Percentiles rank a stretch among this genome's conserved stretches.
phyloP scores from a whole-genome alignment of 1,139 yeast genomes.

The Pichia sp. region DNA sequence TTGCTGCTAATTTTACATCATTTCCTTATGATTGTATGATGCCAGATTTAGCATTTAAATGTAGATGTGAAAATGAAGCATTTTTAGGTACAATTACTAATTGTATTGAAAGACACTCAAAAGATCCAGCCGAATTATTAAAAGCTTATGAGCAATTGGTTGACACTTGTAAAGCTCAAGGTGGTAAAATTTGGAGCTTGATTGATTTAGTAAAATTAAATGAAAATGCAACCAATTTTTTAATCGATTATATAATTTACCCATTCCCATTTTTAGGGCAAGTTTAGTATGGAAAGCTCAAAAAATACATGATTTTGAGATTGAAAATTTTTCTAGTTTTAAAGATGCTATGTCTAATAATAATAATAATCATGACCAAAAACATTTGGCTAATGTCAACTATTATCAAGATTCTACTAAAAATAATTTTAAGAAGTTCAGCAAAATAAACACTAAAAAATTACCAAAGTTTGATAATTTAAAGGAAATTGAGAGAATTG shows the following conservation, averaged over 20 bases:
- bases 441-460: constrained; percentile 3
- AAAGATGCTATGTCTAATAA: background rate
- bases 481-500: constrained; percentile 10
- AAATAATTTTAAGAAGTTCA: constrained; percentile 2
- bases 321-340: background rate
- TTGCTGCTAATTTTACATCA: constrained; percentile 28
- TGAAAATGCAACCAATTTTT: constrained; percentile 24
- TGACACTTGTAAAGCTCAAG: constrained; percentile 30
- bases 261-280: constrained; percentile 10
- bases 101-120: constrained; percentile 29
- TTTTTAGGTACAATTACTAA: constrained; percentile 31
- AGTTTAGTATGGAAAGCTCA: constrained; percentile 13
- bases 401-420: no score
- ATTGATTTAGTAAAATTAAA: constrained; percentile 24
- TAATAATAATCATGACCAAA: background rate
- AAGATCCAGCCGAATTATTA: constrained; percentile 25
- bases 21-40: constrained; percentile 30
- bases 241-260: constrained; percentile 14
- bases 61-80: constrained; percentile 28
- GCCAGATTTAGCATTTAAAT: constrained; percentile 27
- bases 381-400: no score
- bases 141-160: constrained; percentile 28
- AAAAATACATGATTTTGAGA: constrained; percentile 6
- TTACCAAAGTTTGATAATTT: constrained; percentile 5
- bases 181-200: constrained; percentile 23